Evolutionary conservation across 768 basidiomycete genomes (phyloP).

Genomic region (Termitomyces eurrhizus): DNA sequence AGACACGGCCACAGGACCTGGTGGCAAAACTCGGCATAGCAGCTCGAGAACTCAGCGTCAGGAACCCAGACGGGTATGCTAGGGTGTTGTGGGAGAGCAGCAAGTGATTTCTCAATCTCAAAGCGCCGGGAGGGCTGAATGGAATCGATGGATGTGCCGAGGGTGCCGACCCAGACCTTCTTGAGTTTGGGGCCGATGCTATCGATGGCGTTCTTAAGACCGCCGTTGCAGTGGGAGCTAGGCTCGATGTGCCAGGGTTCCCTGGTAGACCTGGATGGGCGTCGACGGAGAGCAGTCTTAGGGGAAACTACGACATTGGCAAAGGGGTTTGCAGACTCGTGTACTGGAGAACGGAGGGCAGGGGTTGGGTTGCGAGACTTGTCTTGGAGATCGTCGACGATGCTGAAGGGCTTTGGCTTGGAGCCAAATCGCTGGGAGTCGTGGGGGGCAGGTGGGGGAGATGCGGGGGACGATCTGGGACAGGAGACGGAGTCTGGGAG

Average conservation of each 20-base stretch:
- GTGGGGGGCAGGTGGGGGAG: constrained; percentile 16
- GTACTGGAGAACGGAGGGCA: constrained; percentile 32
- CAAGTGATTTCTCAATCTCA: constrained; percentile 50
- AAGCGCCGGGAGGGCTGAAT: constrained; percentile 53
- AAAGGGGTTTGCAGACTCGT: constrained; percentile 57
- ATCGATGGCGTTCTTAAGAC: constrained; percentile 77
- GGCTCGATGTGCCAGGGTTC: constrained; percentile 44
- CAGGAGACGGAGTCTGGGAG: constrained; percentile 70
- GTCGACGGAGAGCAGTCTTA: constrained; percentile 41
- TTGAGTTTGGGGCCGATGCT: constrained; percentile 56
- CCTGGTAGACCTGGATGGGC: constrained; percentile 41
- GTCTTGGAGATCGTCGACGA: constrained; percentile 74
- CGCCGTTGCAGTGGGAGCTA: constrained; percentile 78
- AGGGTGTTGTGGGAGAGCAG: constrained; percentile 28
- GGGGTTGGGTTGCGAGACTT: constrained; percentile 45
- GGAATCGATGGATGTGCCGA: constrained; percentile 67
- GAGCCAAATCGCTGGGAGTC: constrained; percentile 22
- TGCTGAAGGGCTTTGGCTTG: constrained; percentile 45
- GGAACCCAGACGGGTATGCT: constrained; percentile 74
- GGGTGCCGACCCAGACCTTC: constrained; percentile 64
- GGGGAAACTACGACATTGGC: constrained; percentile 30
- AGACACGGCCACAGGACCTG: constrained; percentile 88
- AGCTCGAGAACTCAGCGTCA: constrained; percentile 71
- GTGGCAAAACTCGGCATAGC: constrained; percentile 87
- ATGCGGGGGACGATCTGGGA: constrained; percentile 55